A percentile compares a stretch with the other conserved stretches of the same genome.
These are phyloP conservation scores for Nicotiana noctiflora DNA, from an alignment of 257 asterid species.

Conservation along the genomic window DNA sequence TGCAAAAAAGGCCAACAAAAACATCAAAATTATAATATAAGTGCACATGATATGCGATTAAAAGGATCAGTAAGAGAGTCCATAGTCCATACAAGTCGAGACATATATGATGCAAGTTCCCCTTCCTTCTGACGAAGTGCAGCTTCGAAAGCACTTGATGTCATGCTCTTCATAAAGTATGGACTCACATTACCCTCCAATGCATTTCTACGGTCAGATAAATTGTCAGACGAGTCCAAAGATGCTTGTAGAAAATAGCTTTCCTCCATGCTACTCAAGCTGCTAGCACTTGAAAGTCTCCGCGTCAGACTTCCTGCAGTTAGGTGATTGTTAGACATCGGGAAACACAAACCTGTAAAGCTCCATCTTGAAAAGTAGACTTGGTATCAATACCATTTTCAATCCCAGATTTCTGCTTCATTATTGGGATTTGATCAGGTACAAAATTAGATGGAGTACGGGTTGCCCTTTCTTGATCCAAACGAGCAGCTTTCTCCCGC, in stretches of 20 bases:
- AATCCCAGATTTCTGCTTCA: constrained; percentile 55
- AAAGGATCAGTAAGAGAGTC: constrained; percentile 6
- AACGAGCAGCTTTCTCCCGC: constrained; percentile 78
- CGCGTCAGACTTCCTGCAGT: constrained; percentile 68
- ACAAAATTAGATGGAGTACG: constrained; percentile 42
- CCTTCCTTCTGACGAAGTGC: constrained; percentile 98
- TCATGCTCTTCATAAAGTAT: constrained; percentile 74
- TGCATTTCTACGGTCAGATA: constrained; percentile 53
- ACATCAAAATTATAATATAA: not conserved
- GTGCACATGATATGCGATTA: not conserved
- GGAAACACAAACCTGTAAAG: not conserved
- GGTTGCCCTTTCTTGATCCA: constrained; percentile 78
- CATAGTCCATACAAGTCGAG: constrained; percentile 71
- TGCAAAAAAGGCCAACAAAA: not conserved
- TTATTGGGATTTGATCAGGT: constrained; percentile 54
- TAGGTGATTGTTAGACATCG: constrained; percentile 21
- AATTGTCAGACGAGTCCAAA: constrained; percentile 70
- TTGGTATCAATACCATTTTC: constrained; percentile 58
- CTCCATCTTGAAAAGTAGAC: not conserved
- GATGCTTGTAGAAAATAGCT: constrained; percentile 87
- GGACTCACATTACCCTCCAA: constrained; percentile 68
- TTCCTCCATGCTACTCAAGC: constrained; percentile 95
- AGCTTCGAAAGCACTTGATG: constrained; percentile 80
- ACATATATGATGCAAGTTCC: constrained; percentile 92
- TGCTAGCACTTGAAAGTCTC: constrained; percentile 78